phyloP scores from a whole-genome alignment of 106 monocot species.

The Dendrobium nobile region DNA sequence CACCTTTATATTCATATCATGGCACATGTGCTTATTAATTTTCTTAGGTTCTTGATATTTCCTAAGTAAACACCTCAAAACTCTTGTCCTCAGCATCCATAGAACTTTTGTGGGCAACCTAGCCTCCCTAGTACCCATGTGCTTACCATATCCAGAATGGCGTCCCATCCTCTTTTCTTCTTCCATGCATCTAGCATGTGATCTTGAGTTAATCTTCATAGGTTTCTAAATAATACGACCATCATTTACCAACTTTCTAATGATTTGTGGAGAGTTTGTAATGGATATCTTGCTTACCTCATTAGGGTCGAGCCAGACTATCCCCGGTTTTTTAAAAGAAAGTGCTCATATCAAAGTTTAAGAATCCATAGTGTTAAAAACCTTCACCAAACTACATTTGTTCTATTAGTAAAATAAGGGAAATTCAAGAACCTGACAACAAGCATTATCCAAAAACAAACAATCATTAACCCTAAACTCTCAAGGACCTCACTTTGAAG shows the following conservation, averaged over 20 bases:
- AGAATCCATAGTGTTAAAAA: too few species aligned
- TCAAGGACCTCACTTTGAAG: too few species aligned
- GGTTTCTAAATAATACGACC: constrained; percentile 36
- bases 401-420: too few species aligned
- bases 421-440: too few species aligned
- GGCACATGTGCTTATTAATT: constrained; percentile 39
- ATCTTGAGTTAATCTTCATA: constrained; percentile 34
- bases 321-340: constrained; percentile 20
- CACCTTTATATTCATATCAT: constrained; percentile 38
- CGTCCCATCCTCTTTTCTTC: constrained; percentile 45
- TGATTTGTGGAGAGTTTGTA: constrained; percentile 65
- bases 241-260: constrained; percentile 37
- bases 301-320: constrained; percentile 90
- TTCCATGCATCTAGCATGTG: constrained; percentile 20
- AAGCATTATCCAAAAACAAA: not conserved
- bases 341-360: too few species aligned
- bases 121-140: constrained; percentile 51
- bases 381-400: too few species aligned
- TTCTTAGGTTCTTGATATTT: constrained; percentile 31
- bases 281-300: constrained; percentile 82
- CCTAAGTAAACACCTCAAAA: constrained; percentile 28
- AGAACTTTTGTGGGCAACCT: constrained; percentile 51
- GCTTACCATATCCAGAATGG: constrained; percentile 55
- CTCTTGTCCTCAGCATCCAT: constrained; percentile 45
- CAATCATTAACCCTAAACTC: not conserved